Evolutionary conservation across 495 filamentous ascomycete species (phyloP).

Genomic region (Rostrohypoxylon terebratum): DNA sequence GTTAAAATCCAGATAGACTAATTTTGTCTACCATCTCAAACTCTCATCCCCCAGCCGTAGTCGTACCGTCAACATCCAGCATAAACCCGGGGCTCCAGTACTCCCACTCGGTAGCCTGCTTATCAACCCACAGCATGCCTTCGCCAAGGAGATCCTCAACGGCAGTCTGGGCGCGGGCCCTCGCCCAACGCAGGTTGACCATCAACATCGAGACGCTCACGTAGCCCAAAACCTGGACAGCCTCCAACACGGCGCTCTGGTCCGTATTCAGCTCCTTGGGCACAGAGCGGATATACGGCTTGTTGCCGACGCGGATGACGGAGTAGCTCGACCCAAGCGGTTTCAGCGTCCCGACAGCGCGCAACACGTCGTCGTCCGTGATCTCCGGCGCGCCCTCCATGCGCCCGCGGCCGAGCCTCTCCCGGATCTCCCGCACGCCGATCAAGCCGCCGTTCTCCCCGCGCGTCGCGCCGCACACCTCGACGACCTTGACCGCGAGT

Average conservation of each 20-base stretch:
- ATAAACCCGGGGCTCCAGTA: constrained; percentile 91
- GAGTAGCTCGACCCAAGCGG: constrained; percentile 91
- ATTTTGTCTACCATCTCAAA: background rate
- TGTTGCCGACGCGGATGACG: constrained; percentile 80
- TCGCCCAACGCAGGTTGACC: constrained; percentile 88
- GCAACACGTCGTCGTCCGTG: constrained; percentile 86
- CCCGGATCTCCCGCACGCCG: constrained; percentile 82
- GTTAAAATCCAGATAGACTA: background rate
- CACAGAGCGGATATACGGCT: constrained; percentile 89
- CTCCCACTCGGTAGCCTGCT: constrained; percentile 86
- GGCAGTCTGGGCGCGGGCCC: constrained; percentile 85
- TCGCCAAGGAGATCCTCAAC: constrained; percentile 92
- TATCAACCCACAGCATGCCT: constrained; percentile 94
- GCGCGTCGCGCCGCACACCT: constrained; percentile 88
- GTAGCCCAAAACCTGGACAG: constrained; percentile 84
- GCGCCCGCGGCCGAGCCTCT: constrained; percentile 74
- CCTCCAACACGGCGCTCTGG: constrained; percentile 91
- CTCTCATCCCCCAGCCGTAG: constrained; percentile 31
- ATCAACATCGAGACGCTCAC: constrained; percentile 92
- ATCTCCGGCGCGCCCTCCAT: constrained; percentile 82
- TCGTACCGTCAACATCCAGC: constrained; percentile 48
- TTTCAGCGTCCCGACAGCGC: constrained; percentile 86
- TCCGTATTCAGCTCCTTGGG: constrained; percentile 97
- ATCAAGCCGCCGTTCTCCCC: constrained; percentile 94
- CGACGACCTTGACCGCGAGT: constrained; percentile 91